Percentiles rank a stretch among this genome's conserved stretches.
Evolutionary conservation across 75 land plant species (phyloP).

Genomic region (Picea glauca): DNA sequence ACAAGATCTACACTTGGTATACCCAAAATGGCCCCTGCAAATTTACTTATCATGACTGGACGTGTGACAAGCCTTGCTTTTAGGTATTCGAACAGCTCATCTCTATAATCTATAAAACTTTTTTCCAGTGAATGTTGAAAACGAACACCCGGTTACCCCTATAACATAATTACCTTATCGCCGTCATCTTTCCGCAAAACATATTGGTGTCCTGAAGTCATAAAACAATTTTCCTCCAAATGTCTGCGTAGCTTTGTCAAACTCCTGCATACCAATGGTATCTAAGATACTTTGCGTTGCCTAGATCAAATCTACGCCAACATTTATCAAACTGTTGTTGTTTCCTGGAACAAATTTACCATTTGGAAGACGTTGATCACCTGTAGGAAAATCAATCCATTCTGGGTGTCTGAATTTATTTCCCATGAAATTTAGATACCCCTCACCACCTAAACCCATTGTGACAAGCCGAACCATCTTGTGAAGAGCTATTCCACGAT

Average conservation of each 20-base stretch:
- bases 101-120: slow-evolving; percentile 71
- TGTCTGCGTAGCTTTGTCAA: slow-evolving; percentile 84
- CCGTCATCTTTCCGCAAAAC: slow-evolving; percentile 78
- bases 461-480: no score
- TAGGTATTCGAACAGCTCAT: slow-evolving; percentile 54
- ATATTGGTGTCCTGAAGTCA: no score
- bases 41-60: slow-evolving; percentile 59
- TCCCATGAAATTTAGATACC: no score
- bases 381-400: slow-evolving; percentile 54
- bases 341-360: slow-evolving; percentile 71
- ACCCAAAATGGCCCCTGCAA: no score
- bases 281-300: slow-evolving; percentile 80
- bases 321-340: slow-evolving; percentile 38
- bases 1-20: no score
- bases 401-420: no score
- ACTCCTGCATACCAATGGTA: slow-evolving; percentile 78
- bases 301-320: slow-evolving; percentile 58
- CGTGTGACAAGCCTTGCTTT: no score
- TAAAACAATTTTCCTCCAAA: slow-evolving; percentile 36
- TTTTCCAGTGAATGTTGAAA: slow-evolving; percentile 91
- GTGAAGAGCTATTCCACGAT: no score
- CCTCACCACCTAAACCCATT: no score
- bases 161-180: slow-evolving; percentile 74
- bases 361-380: slow-evolving; percentile 66
- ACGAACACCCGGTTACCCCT: slow-evolving; percentile 78